Conservation (phyloP, 805 yeast species). For the Saccharomycopsis sp. region DNA sequence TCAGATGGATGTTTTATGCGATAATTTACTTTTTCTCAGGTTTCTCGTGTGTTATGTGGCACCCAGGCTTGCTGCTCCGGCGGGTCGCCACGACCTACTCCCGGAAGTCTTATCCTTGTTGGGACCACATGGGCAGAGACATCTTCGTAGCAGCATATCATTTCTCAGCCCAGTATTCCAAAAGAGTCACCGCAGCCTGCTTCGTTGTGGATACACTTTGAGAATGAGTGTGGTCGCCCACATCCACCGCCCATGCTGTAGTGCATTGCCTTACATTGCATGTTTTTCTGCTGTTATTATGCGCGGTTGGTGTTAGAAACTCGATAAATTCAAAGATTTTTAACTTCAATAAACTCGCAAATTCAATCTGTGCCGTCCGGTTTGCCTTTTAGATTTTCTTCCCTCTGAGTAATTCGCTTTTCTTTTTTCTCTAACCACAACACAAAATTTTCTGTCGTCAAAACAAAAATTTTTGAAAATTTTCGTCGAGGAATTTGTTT, state of each 20-base stretch:
- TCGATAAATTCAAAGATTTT: neutral
- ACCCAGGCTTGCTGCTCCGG: no score
- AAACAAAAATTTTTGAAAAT: neutral
- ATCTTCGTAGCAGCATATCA: neutral
- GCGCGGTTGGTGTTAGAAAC: neutral
- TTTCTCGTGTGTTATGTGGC: no score
- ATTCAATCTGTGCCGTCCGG: neutral
- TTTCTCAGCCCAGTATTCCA: no score
- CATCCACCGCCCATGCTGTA: no score
- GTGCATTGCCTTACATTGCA: neutral
- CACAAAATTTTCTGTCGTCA: neutral
- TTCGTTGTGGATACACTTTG: no score
- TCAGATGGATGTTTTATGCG: neutral
- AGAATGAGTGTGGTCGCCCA: neutral
- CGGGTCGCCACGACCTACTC: no score
- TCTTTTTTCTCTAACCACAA: no score
- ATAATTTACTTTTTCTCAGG: neutral
- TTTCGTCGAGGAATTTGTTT: neutral
- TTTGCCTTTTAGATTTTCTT: neutral
- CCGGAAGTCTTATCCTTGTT: no score
- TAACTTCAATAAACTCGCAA: neutral
- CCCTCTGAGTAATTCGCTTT: neutral
- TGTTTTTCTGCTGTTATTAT: neutral
- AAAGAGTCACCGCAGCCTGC: no score
- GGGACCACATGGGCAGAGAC: no score